Percentiles rank a stretch among this genome's conserved stretches.
Conservation (phyloP, 805 yeast species). For the Teunomyces tritomae region DNA sequence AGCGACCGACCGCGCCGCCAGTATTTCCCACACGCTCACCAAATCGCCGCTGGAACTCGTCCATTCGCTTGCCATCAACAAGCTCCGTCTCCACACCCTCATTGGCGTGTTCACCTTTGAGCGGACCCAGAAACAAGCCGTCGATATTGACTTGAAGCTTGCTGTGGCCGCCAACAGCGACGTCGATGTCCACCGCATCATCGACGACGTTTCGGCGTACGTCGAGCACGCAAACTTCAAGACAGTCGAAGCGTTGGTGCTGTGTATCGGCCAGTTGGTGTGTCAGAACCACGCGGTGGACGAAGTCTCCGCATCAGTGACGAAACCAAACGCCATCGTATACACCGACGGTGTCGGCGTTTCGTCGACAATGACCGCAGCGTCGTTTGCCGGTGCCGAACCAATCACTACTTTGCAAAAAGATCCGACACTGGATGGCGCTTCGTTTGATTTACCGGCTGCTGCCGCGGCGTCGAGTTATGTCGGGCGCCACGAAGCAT, state of each 20-base stretch:
- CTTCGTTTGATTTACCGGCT: slow-evolving; percentile 33
- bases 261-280: slow-evolving; percentile 61
- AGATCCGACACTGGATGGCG: no score
- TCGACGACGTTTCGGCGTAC: slow-evolving; percentile 51
- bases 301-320: slow-evolving; percentile 56
- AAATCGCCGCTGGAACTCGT: background rate
- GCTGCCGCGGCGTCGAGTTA: slow-evolving; percentile 11
- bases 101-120: slow-evolving; percentile 95
- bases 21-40: slow-evolving; percentile 35
- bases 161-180: slow-evolving; percentile 19
- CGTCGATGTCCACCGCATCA: slow-evolving; percentile 41
- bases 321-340: slow-evolving; percentile 86
- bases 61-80: slow-evolving; percentile 37
- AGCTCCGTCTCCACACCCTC: slow-evolving; percentile 63
- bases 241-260: slow-evolving; percentile 90
- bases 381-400: slow-evolving; percentile 33
- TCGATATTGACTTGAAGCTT: slow-evolving; percentile 54
- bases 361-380: slow-evolving; percentile 50
- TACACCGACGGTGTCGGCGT: slow-evolving; percentile 92
- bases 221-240: slow-evolving; percentile 81
- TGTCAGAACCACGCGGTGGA: slow-evolving; percentile 39
- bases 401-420: slow-evolving; percentile 9
- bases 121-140: slow-evolving; percentile 75
- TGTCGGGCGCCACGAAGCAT: slow-evolving; percentile 37
- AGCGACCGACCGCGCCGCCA: slow-evolving; percentile 57